Evolutionary conservation across 306 rosid genomes (phyloP), one percentile per base, ranked within the genome.

Genomic region (Lathyrus oleraceus): DNA sequence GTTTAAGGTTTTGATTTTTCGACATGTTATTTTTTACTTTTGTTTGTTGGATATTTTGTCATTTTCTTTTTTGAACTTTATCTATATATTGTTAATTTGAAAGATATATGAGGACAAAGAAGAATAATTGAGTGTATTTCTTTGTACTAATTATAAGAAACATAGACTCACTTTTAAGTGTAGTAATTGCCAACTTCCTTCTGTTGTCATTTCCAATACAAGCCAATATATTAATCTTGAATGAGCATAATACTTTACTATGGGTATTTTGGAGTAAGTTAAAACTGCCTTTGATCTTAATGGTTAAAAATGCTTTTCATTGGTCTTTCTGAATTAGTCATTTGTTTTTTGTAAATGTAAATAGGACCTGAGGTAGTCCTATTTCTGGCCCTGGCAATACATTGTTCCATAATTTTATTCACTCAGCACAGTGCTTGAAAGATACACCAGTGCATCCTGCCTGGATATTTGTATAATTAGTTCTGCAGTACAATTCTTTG

Each of bases 371-470:
- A 9, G 12, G 21, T 51, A 10, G 21, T 12, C 25, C 27, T 15
- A 11, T 54, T 71, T 40, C 45, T 78, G 80, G 49, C 51, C 65
- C 52, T 59, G 72, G 43, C 71, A 70, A 36, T 65, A 43, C 54
- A 32, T 35, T 42, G 17, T 66, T 67, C 67, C 28, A 30, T 51
- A 27, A 40, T 17, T 53, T 53, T 28, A 23, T 40, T 42, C 17
- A 52, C 67, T 20, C 49, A 9, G 78, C 25, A 45, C 28, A 40
- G 71, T 39, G 61, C 16, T 54, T 39, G 32, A 21, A 21, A 52
- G 16, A 61, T 27, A 60, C 43, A 23, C 35, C 51, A 21, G 36
- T 53, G 11, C 38, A 42, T 48, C 54, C 48, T 17, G 49, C 66
- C 5, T 69, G 43, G 52, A n/a, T 51, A 51, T 9, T 48, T 65